These are phyloP conservation scores for Talaromyces sp. DNA, from an alignment of 2,329 filamentous ascomycete species.

Conservation along the genomic window DNA sequence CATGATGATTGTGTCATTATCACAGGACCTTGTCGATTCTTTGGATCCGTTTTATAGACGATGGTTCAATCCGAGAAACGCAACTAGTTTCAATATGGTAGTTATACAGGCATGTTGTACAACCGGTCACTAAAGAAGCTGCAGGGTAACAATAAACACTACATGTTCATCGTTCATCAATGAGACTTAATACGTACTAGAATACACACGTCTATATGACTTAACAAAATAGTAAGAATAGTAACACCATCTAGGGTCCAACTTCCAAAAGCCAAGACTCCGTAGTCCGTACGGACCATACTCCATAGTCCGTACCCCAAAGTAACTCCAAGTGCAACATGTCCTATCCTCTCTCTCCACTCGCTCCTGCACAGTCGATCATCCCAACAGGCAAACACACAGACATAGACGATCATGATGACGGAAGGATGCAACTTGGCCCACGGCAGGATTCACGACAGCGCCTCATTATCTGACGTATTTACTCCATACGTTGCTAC, in stretches of 20 bases:
- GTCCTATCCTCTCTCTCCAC: not conserved
- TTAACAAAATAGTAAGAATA: not conserved
- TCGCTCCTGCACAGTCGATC: not conserved
- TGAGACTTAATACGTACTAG: too few relatives aligned
- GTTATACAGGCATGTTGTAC: not conserved
- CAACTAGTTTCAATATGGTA: not conserved
- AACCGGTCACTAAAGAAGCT: not conserved
- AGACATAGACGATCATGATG: not conserved
- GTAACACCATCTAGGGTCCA: not conserved
- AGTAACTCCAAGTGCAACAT: not conserved
- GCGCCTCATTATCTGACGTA: not conserved
- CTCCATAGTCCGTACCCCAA: not conserved
- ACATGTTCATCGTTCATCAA: not conserved
- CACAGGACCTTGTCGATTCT: not conserved
- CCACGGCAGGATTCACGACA: not conserved
- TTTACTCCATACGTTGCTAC: too few relatives aligned
- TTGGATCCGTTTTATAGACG: not conserved
- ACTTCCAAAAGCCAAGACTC: not conserved
- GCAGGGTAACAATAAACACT: not conserved
- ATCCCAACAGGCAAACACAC: not conserved
- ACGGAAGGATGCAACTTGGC: not conserved
- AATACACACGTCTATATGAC: not conserved
- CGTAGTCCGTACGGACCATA: too few relatives aligned
- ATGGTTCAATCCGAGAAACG: not conserved
- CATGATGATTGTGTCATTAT: not conserved